Evolutionary conservation across 2,329 filamentous ascomycete species (phyloP).

Genomic region (Coniochaeta sp.): DNA sequence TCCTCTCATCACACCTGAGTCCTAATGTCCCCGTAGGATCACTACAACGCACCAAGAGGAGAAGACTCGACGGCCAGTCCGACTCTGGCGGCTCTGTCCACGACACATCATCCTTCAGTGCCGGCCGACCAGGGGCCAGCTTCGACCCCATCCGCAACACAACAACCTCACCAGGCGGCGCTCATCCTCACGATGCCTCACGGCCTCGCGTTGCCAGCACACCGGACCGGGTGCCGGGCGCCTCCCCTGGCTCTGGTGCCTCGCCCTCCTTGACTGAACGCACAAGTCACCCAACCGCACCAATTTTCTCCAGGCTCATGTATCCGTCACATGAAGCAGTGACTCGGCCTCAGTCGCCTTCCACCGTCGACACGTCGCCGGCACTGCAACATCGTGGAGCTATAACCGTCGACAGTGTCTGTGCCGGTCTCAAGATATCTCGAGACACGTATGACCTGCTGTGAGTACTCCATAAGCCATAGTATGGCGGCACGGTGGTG

Average conservation of each 20-base stretch:
- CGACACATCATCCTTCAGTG: background rate
- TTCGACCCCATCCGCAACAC: background rate
- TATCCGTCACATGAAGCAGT: conserved; percentile 13
- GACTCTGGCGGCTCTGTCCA: background rate
- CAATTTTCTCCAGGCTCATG: conserved; percentile 12
- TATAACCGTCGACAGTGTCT: conserved; percentile 9
- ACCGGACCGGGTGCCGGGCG: background rate
- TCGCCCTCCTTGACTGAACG: background rate
- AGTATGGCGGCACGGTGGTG: background rate
- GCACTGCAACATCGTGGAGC: background rate
- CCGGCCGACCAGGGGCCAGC: background rate
- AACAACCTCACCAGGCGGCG: background rate
- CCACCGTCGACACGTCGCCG: conserved; percentile 8
- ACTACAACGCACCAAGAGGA: conserved; percentile 7
- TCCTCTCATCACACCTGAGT: background rate
- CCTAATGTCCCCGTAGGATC: background rate
- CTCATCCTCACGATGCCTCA: background rate
- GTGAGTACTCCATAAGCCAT: conserved; percentile 2
- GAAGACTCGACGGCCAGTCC: background rate
- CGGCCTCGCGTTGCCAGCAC: background rate
- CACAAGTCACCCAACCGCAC: conserved; percentile 3
- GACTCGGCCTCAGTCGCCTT: conserved; percentile 10
- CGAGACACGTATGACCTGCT: conserved; percentile 6
- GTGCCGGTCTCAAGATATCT: conserved; percentile 8
- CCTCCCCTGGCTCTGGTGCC: background rate